Base-by-base conservation (phyloP, 768 basidiomycete species). In the Auricularia sp. region DNA sequence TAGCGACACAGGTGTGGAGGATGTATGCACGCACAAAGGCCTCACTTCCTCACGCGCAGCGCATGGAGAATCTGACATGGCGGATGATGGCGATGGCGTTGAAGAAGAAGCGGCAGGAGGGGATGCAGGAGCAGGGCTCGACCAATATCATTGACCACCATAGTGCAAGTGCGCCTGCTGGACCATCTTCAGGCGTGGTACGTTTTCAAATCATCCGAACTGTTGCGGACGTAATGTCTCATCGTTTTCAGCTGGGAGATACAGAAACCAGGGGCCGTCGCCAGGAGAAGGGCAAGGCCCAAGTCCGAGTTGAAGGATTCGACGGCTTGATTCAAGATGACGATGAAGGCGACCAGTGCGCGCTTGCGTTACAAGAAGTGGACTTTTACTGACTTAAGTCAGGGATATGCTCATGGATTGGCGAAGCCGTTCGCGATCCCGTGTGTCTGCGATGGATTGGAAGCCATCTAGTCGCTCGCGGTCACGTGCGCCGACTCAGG, bases 1-100 rank as follows among this genome's bases (percentile, higher is more conserved):
- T 97, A 23, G 93, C 93, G 0, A 90, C 95, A 1, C 93, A 98
- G 76, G 90, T 98, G 36, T 98, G 96, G 96, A 93, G 88, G 78
- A 90, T 98, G 84, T 98, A 91, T 71, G 86, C 93, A 42, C 86
- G 90, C 66, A 90, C 89, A 58, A 94, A 93, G 76, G 90, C 88
- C n/a, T 83, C 81, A 36, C 76, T 96, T 64, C 93, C 95, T 36
- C 92, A 96, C 72, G 92, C 90, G 0, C 91, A 94, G 75, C 79
- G 95, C 71, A 94, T 99, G 92, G 97, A 98, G 78, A 98, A 98
- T 72, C 74, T 98, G 63, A 97, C 95, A 0, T 98, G 96, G 96
- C 79, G 97, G 65, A 91, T 98, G 93, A 98, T 98, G 95, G 90
- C 94, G 33, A 78, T 99, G 72, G 92, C 91, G 12, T 77, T 99